These are phyloP conservation scores for Curvularia sp. DNA, from an alignment of 2,329 filamentous ascomycete species.

Conservation along the genomic window DNA sequence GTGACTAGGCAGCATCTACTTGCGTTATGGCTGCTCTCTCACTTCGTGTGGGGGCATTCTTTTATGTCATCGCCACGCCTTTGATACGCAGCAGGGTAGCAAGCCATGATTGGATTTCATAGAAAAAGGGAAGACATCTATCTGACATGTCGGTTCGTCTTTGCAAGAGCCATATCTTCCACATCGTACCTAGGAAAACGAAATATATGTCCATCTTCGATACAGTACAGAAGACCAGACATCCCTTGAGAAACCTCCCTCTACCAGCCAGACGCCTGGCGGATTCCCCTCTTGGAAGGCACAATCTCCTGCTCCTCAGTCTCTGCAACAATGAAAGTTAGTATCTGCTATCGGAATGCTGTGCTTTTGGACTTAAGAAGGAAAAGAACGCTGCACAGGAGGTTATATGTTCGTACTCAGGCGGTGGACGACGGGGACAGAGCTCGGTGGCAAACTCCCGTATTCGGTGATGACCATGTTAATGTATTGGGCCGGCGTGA, in stretches of 20 bases:
- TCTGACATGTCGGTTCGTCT: not conserved
- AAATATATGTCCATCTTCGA: not conserved
- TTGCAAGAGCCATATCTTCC: too few relatives aligned
- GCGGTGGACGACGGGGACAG: constrained; percentile 77
- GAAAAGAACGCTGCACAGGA: constrained; percentile 25
- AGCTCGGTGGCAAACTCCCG: constrained; percentile 83
- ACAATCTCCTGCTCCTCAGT: constrained; percentile 21
- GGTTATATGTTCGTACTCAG: constrained; percentile 52
- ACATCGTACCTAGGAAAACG: not conserved
- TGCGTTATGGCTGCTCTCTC: not conserved
- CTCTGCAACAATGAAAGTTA: constrained; percentile 19
- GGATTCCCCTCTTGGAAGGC: constrained; percentile 17
- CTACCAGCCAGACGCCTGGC: constrained; percentile 17
- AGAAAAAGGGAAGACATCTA: not conserved
- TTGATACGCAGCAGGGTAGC: not conserved
- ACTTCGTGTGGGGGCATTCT: not conserved
- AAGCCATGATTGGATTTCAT: not conserved
- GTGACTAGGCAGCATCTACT: not conserved
- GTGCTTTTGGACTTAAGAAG: constrained; percentile 13
- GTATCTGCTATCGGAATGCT: constrained; percentile 2
- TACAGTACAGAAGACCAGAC: not conserved
- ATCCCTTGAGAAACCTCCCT: not conserved
- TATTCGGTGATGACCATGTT: constrained; percentile 91
- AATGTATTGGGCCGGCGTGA: constrained; percentile 85
- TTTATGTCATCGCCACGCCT: not conserved